Percentiles rank a stretch among this genome's conserved stretches.
These are phyloP conservation scores for Cucurbita argyrosperma DNA, from an alignment of 306 rosid genomes.

Conservation along the genomic window DNA sequence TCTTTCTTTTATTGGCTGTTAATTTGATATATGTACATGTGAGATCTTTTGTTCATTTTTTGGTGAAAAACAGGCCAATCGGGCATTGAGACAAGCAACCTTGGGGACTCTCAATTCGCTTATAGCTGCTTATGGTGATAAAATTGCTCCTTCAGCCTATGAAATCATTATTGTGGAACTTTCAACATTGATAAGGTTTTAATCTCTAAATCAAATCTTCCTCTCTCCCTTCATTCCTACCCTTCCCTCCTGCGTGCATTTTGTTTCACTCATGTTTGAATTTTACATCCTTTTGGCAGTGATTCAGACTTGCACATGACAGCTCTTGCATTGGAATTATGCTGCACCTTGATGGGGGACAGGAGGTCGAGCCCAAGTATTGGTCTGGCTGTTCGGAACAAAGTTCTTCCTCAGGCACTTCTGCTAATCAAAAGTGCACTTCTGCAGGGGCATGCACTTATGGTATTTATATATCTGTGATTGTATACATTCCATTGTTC, in stretches of 20 bases:
- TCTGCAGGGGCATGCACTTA: conserved; percentile 95
- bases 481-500: background rate
- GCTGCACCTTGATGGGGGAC: conserved; percentile 97
- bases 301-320: conserved; percentile 99
- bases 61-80: conserved; percentile 70
- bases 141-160: conserved; percentile 82
- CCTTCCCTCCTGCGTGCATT: background rate
- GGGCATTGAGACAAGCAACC: conserved; percentile 90
- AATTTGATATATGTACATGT: background rate
- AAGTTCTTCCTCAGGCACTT: conserved; percentile 96
- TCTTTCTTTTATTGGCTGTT: conserved; percentile 3
- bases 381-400: conserved; percentile 88
- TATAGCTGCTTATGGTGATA: conserved; percentile 87
- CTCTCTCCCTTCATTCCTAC: background rate
- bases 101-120: conserved; percentile 89
- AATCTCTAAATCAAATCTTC: conserved; percentile 3
- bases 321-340: conserved; percentile 92
- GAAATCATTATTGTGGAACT: conserved; percentile 93
- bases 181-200: conserved; percentile 78
- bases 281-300: conserved; percentile 30
- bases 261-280: conserved; percentile 9
- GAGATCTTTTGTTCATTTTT: conserved; percentile 3
- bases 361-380: conserved; percentile 73
- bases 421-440: conserved; percentile 77
- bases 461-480: conserved; percentile 34